Conservation (phyloP, 257 asterid species). For the Knoxia roxburghii region DNA sequence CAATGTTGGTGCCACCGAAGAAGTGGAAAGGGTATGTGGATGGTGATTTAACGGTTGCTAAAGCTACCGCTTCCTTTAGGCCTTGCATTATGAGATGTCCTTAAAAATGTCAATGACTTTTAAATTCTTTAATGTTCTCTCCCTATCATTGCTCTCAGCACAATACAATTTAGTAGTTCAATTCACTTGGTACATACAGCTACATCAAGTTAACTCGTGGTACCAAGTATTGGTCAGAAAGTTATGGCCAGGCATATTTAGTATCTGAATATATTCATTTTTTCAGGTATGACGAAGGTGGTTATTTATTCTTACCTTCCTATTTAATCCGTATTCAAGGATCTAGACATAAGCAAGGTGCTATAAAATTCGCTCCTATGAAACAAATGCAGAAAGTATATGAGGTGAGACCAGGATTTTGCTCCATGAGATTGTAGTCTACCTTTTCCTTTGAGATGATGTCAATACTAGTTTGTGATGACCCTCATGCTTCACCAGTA, state of each 20-base stretch:
- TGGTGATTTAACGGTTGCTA: constrained; percentile 1
- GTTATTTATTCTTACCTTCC: constrained; percentile 89
- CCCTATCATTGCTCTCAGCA: background rate
- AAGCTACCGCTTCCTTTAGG: too few species aligned
- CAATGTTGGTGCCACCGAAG: constrained; percentile 96
- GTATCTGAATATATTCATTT: constrained; percentile 8
- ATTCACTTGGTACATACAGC: background rate
- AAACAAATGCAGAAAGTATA: constrained; percentile 82
- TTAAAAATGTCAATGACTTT: background rate
- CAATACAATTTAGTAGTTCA: background rate
- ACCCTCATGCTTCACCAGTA: too few species aligned
- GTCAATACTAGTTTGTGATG: too few species aligned
- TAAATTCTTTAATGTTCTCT: background rate
- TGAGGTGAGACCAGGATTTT: constrained; percentile 52
- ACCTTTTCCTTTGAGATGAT: too few species aligned
- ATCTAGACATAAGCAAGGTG: constrained; percentile 69
- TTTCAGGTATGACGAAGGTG: constrained; percentile 89
- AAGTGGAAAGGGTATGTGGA: constrained; percentile 83
- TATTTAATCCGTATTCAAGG: constrained; percentile 96
- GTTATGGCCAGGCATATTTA: background rate
- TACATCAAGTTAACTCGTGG: background rate
- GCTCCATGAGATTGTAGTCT: constrained; percentile 13
- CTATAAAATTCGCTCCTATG: constrained; percentile 55
- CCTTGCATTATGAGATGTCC: background rate
- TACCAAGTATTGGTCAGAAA: background rate